phyloP scores from a whole-genome alignment of 2,329 filamentous ascomycete species.

The Stenocarpella maydis region DNA sequence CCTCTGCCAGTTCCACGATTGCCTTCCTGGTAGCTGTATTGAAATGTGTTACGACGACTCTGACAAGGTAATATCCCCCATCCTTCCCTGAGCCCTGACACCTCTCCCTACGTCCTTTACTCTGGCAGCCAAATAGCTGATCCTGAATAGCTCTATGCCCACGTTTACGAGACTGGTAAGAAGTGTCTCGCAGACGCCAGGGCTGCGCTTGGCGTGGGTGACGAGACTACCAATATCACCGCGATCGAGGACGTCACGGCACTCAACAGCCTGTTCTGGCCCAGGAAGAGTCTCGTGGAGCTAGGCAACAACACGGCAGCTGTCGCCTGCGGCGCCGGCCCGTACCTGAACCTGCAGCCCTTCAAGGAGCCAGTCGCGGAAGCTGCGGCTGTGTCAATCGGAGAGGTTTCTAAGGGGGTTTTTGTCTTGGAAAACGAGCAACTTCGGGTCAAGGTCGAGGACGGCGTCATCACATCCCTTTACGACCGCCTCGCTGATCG shows the following conservation, averaged over 20 bases:
- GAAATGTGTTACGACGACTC: slow-evolving; percentile 99
- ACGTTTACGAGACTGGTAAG: slow-evolving; percentile 81
- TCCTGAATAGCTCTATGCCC: slow-evolving; percentile 71
- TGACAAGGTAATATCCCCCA: slow-evolving; percentile 65
- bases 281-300: slow-evolving; percentile 76
- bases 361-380: slow-evolving; percentile 56
- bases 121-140: neutral
- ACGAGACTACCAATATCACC: slow-evolving; percentile 46
- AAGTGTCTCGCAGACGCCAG: slow-evolving; percentile 76
- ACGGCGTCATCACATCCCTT: slow-evolving; percentile 84
- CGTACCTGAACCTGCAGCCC: slow-evolving; percentile 58
- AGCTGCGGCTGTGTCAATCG: slow-evolving; percentile 58
- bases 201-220: slow-evolving; percentile 69
- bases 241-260: slow-evolving; percentile 63
- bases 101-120: neutral
- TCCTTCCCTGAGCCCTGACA: neutral
- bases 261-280: slow-evolving; percentile 89
- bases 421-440: slow-evolving; percentile 84
- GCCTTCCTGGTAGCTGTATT: slow-evolving; percentile 91
- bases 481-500: slow-evolving; percentile 77
- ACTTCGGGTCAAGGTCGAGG: slow-evolving; percentile 74
- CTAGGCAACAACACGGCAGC: slow-evolving; percentile 59
- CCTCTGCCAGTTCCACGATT: slow-evolving; percentile 97
- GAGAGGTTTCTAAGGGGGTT: slow-evolving; percentile 63
- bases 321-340: slow-evolving; percentile 65